phyloP scores from a whole-genome alignment of 2,329 filamentous ascomycete genomes.

The Didymella keratinophila region DNA sequence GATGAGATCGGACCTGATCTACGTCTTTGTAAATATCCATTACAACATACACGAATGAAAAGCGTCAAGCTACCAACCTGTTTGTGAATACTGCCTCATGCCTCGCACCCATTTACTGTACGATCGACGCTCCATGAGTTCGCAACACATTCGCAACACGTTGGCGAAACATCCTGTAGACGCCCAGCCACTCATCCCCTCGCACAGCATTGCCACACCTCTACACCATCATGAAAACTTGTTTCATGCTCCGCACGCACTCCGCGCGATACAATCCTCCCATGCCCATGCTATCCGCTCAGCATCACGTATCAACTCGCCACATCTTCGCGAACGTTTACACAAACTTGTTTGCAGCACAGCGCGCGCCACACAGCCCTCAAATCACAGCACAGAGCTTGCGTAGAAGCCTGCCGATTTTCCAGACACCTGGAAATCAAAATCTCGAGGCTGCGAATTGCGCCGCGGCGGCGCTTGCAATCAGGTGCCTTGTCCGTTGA shows the following conservation, averaged over 20 bases:
- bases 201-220: background rate
- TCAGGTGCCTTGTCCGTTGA: background rate
- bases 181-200: background rate
- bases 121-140: background rate
- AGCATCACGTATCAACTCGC: background rate
- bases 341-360: background rate
- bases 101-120: background rate
- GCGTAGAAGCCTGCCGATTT: background rate
- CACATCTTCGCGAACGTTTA: background rate
- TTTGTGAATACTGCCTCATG: background rate
- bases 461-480: slow-evolving; percentile 6
- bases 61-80: slow-evolving; percentile 1
- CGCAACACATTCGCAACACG: background rate
- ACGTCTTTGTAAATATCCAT: background rate
- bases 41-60: background rate
- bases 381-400: background rate
- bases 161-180: too few species aligned
- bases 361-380: background rate
- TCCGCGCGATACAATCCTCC: background rate
- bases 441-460: slow-evolving; percentile 2
- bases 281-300: background rate
- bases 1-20: background rate
- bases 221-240: background rate
- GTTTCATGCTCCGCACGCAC: background rate
- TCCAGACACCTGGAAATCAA: slow-evolving; percentile 1